phyloP scores from a whole-genome alignment of 2,329 filamentous ascomycete species.

The Phaeoacremonium minimum region DNA sequence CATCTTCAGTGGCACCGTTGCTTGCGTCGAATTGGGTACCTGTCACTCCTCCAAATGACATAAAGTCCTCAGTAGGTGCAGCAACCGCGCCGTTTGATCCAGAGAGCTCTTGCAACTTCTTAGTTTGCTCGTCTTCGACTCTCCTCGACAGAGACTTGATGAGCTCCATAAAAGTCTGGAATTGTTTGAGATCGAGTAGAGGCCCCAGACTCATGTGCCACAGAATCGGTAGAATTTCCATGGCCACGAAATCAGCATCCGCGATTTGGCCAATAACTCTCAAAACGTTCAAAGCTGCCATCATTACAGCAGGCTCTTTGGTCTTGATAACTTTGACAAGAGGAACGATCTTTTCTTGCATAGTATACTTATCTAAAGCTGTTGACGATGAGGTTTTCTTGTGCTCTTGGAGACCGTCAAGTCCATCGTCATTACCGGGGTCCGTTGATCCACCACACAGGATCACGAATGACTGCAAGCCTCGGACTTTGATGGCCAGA shows the following conservation, averaged over 20 bases:
- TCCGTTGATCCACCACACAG: slow-evolving; percentile 74
- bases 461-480: slow-evolving; percentile 83
- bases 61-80: slow-evolving; percentile 59
- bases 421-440: slow-evolving; percentile 57
- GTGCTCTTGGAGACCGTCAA: slow-evolving; percentile 66
- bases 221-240: slow-evolving; percentile 83
- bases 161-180: slow-evolving; percentile 83
- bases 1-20: slow-evolving; percentile 57
- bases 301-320: slow-evolving; percentile 96
- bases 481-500: slow-evolving; percentile 89
- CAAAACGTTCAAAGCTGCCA: slow-evolving; percentile 83
- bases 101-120: slow-evolving; percentile 81
- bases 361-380: slow-evolving; percentile 93
- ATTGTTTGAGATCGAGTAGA: slow-evolving; percentile 80
- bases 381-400: slow-evolving; percentile 64
- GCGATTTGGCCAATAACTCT: slow-evolving; percentile 76
- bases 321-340: slow-evolving; percentile 92
- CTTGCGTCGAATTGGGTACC: slow-evolving; percentile 51
- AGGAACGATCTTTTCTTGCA: slow-evolving; percentile 95
- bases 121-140: slow-evolving; percentile 84
- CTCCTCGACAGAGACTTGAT: slow-evolving; percentile 76
- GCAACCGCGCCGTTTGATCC: slow-evolving; percentile 48
- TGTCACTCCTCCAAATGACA: slow-evolving; percentile 66
- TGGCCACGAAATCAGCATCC: slow-evolving; percentile 86
- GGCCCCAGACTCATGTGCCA: slow-evolving; percentile 93